phyloP scores from a whole-genome alignment of 139 green algal species.

The Parachlorella kessleri region DNA sequence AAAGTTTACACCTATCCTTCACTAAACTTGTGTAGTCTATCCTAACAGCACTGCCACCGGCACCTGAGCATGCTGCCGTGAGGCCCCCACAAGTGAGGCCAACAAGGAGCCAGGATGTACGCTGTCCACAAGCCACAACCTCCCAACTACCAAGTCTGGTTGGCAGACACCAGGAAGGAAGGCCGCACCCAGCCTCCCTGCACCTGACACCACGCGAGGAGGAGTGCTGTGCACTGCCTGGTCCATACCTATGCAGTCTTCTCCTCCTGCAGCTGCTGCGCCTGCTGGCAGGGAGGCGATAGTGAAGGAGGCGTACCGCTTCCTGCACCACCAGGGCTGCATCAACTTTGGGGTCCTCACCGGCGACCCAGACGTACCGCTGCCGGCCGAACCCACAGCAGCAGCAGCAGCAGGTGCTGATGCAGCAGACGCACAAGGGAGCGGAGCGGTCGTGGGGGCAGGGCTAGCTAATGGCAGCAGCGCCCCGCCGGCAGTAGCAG shows the following conservation, averaged over 20 bases:
- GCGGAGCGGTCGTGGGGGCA: not conserved
- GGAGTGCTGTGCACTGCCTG: not conserved
- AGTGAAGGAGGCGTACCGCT: constrained; percentile 46
- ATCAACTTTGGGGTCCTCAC: constrained; percentile 75
- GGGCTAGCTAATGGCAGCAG: not conserved
- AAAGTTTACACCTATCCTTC: no score
- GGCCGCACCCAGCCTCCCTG: no score
- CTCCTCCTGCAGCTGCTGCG: not conserved
- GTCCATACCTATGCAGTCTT: not conserved
- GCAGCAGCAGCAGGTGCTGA: constrained; percentile 15
- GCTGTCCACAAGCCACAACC: no score
- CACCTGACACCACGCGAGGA: not conserved
- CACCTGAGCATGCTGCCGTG: not conserved
- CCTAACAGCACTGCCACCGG: no score
- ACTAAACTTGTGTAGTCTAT: no score
- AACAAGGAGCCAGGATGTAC: no score
- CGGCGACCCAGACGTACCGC: constrained; percentile 28
- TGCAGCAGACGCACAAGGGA: constrained; percentile 2
- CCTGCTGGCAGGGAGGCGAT: constrained; percentile 25
- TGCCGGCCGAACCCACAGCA: not conserved
- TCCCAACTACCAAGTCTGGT: no score
- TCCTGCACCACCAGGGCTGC: constrained; percentile 64
- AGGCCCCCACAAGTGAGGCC: not conserved
- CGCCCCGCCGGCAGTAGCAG: not conserved
- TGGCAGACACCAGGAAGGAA: no score